Conservation (phyloP, 106 monocot genomes). For the Chionographis japonica region DNA sequence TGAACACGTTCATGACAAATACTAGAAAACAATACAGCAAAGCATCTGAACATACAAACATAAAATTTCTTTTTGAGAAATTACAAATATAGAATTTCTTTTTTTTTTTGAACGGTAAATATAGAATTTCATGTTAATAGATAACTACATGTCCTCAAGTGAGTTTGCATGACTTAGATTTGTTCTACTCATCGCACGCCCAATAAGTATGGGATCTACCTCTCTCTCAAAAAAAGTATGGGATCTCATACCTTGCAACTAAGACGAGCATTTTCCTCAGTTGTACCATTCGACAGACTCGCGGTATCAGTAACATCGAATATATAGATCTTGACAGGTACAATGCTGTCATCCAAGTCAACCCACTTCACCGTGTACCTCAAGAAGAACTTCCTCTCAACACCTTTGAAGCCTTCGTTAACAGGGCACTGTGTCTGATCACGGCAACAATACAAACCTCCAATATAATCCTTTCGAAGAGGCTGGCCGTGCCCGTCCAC, state of each 20-base stretch:
- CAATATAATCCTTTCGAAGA: conserved; percentile 40
- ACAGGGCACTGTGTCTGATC: conserved; percentile 56
- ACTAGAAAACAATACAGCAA: too few relatives aligned
- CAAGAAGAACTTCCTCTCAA: conserved; percentile 41
- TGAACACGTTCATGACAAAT: too few relatives aligned
- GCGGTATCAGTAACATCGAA: conserved; percentile 57
- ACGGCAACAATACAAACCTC: conserved; percentile 73
- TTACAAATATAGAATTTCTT: too few relatives aligned
- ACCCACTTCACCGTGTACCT: conserved; percentile 74
- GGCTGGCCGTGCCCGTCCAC: conserved; percentile 25
- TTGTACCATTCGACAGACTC: neutral
- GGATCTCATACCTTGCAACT: conserved; percentile 47
- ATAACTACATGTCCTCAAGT: too few relatives aligned
- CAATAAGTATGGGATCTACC: too few relatives aligned
- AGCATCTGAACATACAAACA: too few relatives aligned
- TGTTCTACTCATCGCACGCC: too few relatives aligned
- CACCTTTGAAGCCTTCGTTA: conserved; percentile 23
- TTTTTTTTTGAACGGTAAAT: too few relatives aligned
- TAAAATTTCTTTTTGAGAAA: too few relatives aligned
- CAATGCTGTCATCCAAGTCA: conserved; percentile 43
- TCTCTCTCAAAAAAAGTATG: too few relatives aligned
- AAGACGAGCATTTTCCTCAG: neutral
- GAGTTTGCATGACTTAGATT: too few relatives aligned
- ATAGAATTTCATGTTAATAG: too few relatives aligned
- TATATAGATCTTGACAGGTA: conserved; percentile 81